Base-by-base conservation (phyloP, 371 early-diverging fungal species). In the Lichtheimia hyalospora region DNA sequence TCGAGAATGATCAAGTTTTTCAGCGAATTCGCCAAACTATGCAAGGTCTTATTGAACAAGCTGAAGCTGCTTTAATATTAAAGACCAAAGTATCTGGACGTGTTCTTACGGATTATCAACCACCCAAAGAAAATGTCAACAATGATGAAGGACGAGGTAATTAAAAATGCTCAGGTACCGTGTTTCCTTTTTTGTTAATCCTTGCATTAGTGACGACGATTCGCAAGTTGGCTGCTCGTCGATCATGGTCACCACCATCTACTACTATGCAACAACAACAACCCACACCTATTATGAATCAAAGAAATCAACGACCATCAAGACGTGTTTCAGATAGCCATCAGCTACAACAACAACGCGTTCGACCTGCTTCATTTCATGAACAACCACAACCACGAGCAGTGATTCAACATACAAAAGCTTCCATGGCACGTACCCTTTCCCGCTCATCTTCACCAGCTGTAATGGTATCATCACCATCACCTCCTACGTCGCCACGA, bases 1-100 rank as follows among this genome's bases (percentile, higher is more conserved):
- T 69, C 12, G 62, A 68, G 10, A 73, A 73, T 56, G 79, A 78
- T 57, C 65, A 67, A 51, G 68, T 70, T 18, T 78, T 71, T 54
- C 71, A 75, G 52, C 67, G 73, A 46, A 48, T 78, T 14, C 64
- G 67, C 15, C 28, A 50, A 5, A 71, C 73, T 66, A 52, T 78
- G 16, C 49, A 67, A 43, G 54, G 63, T 23, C 62, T 78, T 15
- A 78, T 78, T 57, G 75, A 78, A 28, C 68, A 78, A 42, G 79
- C 79, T 43, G 73, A 78, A 66, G 57, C 61, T 23, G 79, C 79
- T 41, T 61, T 78, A 49, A 25, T 57, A 23, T 63, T 65, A 60
- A 64, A 66, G 21, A 63, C 58, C 21, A 68, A 72, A 49, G 54
- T 60, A 2, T 58, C 64, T 14, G 51, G 60, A 12, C 56, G 56